Evolutionary conservation across 495 filamentous ascomycete species (phyloP), one percentile per base, ranked within the genome.

Genomic region (Delitschia confertaspora): DNA sequence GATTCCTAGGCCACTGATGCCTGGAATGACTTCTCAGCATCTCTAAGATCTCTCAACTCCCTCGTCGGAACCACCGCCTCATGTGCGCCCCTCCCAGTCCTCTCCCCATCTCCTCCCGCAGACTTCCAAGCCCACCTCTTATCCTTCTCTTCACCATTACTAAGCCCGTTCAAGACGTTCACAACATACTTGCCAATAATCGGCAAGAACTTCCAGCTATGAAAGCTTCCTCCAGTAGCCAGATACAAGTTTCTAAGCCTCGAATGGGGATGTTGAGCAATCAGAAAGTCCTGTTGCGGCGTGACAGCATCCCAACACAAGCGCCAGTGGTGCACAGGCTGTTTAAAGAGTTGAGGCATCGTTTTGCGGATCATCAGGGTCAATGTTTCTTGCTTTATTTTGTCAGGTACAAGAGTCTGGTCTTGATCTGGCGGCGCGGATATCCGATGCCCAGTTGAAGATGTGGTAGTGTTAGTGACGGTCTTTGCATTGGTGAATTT

Each of bases 401-500:
- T 49, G 9, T 53, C 40, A n/a, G 45, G 25, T 3, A 59, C 55
- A 7, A 45, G 37, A 21, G 25, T 32, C 33, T 59, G 56, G 31
- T 47, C 36, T 20, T n/a, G 33, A 7, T 39, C 24, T 11, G 52
- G 42, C 3, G 64, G 64, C 3, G 63, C 55, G 24, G 63, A 62
- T 35, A 65, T 61, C 10, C 27, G 10, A 26, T 53, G 60, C 6
- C 59, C 66, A 20, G 58, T 52, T 20, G 47, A 32, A 4, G 57
- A 64, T 13, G n/a, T 51, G 35, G 51, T 48, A 21, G 45, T 60
- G 38, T 57, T 64, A n/a, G 55, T 62, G 42, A 65, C 60, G 0
- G 61, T 54, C 9, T 50, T 47, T 10, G 63, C 50, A 34, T 59
- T 60, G 9, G 63, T 65, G 45, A 63, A 62, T 40, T 68, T 69